Conservation (phyloP, 352 stramenopile genomes). For the Pythium aphanidermatum region DNA sequence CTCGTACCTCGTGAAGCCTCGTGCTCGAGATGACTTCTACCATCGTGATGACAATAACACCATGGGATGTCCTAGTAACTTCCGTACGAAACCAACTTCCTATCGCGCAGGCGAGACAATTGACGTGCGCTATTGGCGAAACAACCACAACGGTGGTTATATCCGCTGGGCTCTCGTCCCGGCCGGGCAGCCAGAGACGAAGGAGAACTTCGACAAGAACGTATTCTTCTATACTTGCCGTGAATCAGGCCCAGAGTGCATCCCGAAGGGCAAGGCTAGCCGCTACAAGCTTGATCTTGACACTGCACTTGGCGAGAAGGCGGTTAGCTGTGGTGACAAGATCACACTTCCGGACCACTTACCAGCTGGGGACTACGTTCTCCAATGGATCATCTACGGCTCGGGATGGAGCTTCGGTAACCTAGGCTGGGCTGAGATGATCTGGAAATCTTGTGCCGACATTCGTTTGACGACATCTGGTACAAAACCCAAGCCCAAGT, state of each 20-base stretch:
- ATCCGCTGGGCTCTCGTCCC: slow-evolving; percentile 21
- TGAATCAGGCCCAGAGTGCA: slow-evolving; percentile 11
- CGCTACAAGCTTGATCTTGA: slow-evolving; percentile 3
- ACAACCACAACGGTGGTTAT: slow-evolving; percentile 24
- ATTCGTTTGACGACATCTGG: slow-evolving; percentile 4
- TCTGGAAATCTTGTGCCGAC: slow-evolving; percentile 5
- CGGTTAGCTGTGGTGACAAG: slow-evolving; percentile 2
- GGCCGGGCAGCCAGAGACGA: slow-evolving; percentile 12
- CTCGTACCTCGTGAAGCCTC: background rate
- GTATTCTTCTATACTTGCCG: slow-evolving; percentile 20
- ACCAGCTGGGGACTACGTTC: slow-evolving; percentile 9
- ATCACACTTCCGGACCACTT: slow-evolving; percentile 13
- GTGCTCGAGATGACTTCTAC: background rate
- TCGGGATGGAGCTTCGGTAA: slow-evolving; percentile 4
- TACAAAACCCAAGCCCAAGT: background rate
- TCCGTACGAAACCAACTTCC: slow-evolving; percentile 6
- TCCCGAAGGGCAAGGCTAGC: background rate
- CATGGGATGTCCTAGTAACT: no score
- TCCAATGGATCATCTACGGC: slow-evolving; percentile 7
- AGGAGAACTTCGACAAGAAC: slow-evolving; percentile 20
- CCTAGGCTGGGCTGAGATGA: background rate
- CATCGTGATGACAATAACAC: background rate
- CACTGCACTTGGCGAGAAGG: background rate
- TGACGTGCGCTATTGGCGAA: slow-evolving; percentile 21
- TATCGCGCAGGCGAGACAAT: slow-evolving; percentile 14